Conservation (phyloP, 371 early-diverging fungal species). For the Thermomucor indicae-seudaticae region DNA sequence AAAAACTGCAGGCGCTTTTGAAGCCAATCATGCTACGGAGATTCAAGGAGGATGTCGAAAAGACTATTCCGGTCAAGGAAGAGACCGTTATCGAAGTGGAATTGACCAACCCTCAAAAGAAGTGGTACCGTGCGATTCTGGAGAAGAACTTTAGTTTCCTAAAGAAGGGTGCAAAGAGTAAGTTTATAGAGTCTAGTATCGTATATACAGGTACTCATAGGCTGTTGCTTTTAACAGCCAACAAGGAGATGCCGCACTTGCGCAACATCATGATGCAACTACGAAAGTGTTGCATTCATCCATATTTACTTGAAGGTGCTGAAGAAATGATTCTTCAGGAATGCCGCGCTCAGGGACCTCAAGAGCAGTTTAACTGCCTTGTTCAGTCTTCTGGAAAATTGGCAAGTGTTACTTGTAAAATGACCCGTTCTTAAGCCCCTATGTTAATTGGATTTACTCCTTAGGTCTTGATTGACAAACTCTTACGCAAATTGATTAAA, state of each 20-base stretch:
- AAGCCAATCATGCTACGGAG: slow-evolving; percentile 77
- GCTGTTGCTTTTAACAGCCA: slow-evolving; percentile 19
- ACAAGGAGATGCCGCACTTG: slow-evolving; percentile 61
- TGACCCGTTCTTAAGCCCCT: no score
- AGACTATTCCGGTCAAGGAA: slow-evolving; percentile 80
- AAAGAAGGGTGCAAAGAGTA: slow-evolving; percentile 58
- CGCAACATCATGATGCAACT: slow-evolving; percentile 74
- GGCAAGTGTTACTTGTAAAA: slow-evolving; percentile 10
- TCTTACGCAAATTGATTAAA: slow-evolving; percentile 73
- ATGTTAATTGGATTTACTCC: no score
- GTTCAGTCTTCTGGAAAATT: slow-evolving; percentile 90
- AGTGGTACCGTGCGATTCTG: slow-evolving; percentile 87
- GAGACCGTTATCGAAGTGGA: slow-evolving; percentile 90
- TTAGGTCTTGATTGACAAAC: slow-evolving; percentile 80
- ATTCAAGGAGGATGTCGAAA: slow-evolving; percentile 87
- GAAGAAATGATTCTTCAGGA: slow-evolving; percentile 79
- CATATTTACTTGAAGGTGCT: slow-evolving; percentile 81
- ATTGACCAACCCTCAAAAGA: slow-evolving; percentile 80
- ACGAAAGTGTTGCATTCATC: slow-evolving; percentile 88
- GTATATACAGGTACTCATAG: neutral
- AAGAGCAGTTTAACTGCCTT: slow-evolving; percentile 72
- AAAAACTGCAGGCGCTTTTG: slow-evolving; percentile 58
- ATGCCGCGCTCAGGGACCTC: slow-evolving; percentile 46
- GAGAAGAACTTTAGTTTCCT: slow-evolving; percentile 86
- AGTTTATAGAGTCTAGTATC: neutral